phyloP scores from a whole-genome alignment of 805 yeast genomes.

The Maudiozyma serrabonitensis region DNA sequence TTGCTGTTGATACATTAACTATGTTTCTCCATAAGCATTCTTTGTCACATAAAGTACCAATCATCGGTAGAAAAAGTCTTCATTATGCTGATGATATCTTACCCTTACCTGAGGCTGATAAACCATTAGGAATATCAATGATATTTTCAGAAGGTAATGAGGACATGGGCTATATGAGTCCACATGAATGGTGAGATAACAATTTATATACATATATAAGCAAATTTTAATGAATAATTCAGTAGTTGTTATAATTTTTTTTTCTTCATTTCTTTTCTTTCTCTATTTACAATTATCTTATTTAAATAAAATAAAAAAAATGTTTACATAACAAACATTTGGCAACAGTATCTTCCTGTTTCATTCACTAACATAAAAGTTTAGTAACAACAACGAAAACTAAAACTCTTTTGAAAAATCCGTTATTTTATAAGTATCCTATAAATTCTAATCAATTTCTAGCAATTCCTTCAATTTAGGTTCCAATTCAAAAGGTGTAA shows the following conservation, averaged over 20 bases:
- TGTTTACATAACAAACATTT: too few species aligned
- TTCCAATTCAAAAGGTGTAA: constrained; percentile 56
- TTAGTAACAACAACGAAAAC: too few species aligned
- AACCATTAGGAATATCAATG: constrained; percentile 1
- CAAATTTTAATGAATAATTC: too few species aligned
- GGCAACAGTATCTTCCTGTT: too few species aligned
- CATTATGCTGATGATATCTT: constrained; percentile 17
- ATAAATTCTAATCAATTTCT: neutral
- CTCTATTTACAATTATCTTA: too few species aligned
- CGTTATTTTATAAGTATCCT: neutral
- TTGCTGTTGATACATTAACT: constrained; percentile 19
- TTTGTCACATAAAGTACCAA: constrained; percentile 14
- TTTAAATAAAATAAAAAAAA: too few species aligned
- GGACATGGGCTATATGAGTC: neutral
- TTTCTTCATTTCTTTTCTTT: too few species aligned
- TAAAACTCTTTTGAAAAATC: neutral
- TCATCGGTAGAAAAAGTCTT: constrained; percentile 19
- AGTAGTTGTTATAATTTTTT: too few species aligned
- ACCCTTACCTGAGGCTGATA: constrained; percentile 10
- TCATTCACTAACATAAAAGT: too few species aligned
- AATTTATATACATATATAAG: neutral
- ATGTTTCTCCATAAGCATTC: constrained; percentile 20
- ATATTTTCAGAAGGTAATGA: neutral
- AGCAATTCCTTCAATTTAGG: constrained; percentile 45
- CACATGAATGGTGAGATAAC: neutral